These are phyloP conservation scores for Amanita rubescens DNA, from an alignment of 768 basidiomycete species.

Conservation along the genomic window DNA sequence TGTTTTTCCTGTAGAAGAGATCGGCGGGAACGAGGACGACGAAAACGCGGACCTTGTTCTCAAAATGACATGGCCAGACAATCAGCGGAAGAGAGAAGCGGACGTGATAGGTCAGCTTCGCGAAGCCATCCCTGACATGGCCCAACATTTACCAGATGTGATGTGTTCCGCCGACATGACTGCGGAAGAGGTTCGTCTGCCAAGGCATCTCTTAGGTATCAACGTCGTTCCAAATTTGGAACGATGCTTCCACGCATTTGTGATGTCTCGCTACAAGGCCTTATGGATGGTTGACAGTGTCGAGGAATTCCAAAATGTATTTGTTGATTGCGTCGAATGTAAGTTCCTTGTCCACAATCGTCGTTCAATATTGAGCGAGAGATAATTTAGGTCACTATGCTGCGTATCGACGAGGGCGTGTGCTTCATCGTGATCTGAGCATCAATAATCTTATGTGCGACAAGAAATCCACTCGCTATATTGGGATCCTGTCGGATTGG, in stretches of 20 bases:
- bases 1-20: slow-evolving; percentile 7
- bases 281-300: slow-evolving; percentile 16
- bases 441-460: slow-evolving; percentile 23
- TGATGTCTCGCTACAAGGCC: slow-evolving; percentile 13
- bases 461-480: neutral
- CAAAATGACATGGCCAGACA: slow-evolving; percentile 14
- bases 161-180: neutral
- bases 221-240: neutral
- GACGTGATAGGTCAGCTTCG: slow-evolving; percentile 5
- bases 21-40: neutral
- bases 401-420: slow-evolving; percentile 12
- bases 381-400: slow-evolving; percentile 17
- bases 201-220: slow-evolving; percentile 2
- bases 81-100: slow-evolving; percentile 8
- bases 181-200: slow-evolving; percentile 10
- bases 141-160: slow-evolving; percentile 11
- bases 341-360: slow-evolving; percentile 4
- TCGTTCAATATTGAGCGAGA: neutral
- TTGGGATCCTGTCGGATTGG: slow-evolving; percentile 24
- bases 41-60: neutral
- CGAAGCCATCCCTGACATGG: slow-evolving; percentile 7
- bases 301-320: slow-evolving; percentile 20
- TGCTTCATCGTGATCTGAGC: slow-evolving; percentile 27
- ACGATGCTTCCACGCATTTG: slow-evolving; percentile 14
- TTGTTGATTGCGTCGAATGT: slow-evolving; percentile 25